Conservation (phyloP, 2,329 filamentous ascomycete species). For the Cladosporium sp. region DNA sequence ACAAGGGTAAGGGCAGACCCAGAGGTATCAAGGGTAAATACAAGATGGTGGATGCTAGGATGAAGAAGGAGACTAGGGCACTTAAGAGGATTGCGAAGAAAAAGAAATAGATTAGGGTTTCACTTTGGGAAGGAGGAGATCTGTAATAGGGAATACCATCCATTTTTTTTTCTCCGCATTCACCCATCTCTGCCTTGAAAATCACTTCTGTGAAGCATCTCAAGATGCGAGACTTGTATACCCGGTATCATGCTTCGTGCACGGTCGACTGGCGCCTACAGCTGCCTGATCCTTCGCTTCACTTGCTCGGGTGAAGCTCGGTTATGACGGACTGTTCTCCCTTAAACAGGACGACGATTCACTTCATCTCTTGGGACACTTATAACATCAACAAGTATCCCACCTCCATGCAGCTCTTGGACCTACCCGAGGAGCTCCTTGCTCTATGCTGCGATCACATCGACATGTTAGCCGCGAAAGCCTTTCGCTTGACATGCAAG, state of each 20-base stretch:
- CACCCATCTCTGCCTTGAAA: not conserved
- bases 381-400: not conserved
- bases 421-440: slow-evolving; percentile 7
- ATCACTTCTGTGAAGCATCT: not conserved
- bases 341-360: not conserved
- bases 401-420: not conserved
- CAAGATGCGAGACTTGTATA: not conserved
- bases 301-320: not conserved
- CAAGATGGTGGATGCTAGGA: slow-evolving; percentile 90
- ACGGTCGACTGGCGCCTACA: not conserved
- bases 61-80: slow-evolving; percentile 94
- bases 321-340: not conserved
- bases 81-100: slow-evolving; percentile 80
- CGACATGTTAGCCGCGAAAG: not conserved
- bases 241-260: not conserved
- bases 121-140: not conserved
- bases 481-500: slow-evolving; percentile 2
- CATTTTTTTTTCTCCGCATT: not conserved
- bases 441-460: not conserved
- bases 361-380: not conserved
- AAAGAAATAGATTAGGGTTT: slow-evolving; percentile 40
- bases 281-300: not conserved
- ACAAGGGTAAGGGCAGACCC: slow-evolving; percentile 83
- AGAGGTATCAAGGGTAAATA: slow-evolving; percentile 93
- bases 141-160: not conserved